Conservation (phyloP, 1,139 yeast species). For the Hyphopichia wangnamkhiaoensis region DNA sequence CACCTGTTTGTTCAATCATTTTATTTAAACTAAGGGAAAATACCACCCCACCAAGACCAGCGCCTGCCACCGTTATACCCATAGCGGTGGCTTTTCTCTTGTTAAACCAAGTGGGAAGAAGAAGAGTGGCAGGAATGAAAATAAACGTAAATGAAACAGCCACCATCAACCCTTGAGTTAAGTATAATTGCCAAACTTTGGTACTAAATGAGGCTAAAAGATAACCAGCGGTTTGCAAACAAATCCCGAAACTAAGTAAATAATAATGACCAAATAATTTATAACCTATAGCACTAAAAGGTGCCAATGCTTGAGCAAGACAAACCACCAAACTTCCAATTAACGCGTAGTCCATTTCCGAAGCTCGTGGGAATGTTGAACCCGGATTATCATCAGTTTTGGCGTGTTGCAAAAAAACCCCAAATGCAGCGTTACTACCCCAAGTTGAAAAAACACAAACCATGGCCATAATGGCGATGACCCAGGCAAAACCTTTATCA, state of each 20-base stretch:
- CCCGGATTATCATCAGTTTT: slow-evolving; percentile 19
- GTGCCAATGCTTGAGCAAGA: slow-evolving; percentile 59
- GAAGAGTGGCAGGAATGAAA: slow-evolving; percentile 58
- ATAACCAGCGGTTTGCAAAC: slow-evolving; percentile 56
- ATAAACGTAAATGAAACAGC: slow-evolving; percentile 63
- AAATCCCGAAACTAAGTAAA: slow-evolving; percentile 48
- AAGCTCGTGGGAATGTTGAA: slow-evolving; percentile 54
- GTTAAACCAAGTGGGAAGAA: slow-evolving; percentile 66
- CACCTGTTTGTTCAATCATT: slow-evolving; percentile 50
- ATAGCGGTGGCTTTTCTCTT: slow-evolving; percentile 58
- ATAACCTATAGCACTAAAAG: slow-evolving; percentile 42
- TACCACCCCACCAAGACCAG: slow-evolving; percentile 67
- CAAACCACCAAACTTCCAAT: slow-evolving; percentile 68
- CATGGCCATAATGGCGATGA: slow-evolving; percentile 56
- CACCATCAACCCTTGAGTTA: slow-evolving; percentile 67
- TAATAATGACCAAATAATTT: slow-evolving; percentile 35
- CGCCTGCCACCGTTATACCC: slow-evolving; percentile 61
- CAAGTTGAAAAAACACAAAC: slow-evolving; percentile 57
- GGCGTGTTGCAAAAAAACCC: slow-evolving; percentile 65
- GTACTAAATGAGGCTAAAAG: slow-evolving; percentile 66
- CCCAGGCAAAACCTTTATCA: slow-evolving; percentile 76
- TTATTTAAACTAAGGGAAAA: slow-evolving; percentile 52
- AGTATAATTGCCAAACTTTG: slow-evolving; percentile 60
- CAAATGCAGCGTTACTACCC: slow-evolving; percentile 75
- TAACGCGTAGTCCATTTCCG: slow-evolving; percentile 61